Conservation (phyloP, 257 asterid genomes). For the Solanum etuberosum region DNA sequence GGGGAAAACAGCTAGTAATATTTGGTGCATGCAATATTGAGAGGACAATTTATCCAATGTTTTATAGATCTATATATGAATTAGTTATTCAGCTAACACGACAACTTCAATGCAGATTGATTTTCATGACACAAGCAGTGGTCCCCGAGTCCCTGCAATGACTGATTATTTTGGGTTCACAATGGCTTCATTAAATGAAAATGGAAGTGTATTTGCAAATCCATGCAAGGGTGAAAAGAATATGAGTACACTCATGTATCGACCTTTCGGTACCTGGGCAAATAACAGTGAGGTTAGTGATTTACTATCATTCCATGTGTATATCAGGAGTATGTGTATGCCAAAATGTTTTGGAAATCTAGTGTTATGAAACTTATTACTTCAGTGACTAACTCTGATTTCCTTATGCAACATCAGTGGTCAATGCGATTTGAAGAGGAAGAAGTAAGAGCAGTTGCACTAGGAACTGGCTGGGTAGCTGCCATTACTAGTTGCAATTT, state of each 20-base stretch:
- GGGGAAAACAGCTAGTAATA: neutral
- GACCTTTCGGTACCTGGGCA: constrained; percentile 94
- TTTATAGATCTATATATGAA: neutral
- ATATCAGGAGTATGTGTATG: neutral
- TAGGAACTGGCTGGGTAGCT: constrained; percentile 86
- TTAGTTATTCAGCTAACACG: constrained; percentile 1
- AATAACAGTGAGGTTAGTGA: constrained; percentile 78
- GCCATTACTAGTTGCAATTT: constrained; percentile 82
- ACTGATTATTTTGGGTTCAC: constrained; percentile 96
- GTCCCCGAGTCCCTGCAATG: constrained; percentile 96
- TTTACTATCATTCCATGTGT: neutral
- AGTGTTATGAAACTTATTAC: neutral
- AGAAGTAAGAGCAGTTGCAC: constrained; percentile 88
- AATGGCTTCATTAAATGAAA: constrained; percentile 83
- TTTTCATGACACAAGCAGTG: constrained; percentile 91
- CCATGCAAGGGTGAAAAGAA: constrained; percentile 96
- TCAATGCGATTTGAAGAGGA: constrained; percentile 97
- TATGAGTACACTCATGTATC: constrained; percentile 93
- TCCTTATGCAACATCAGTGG: constrained; percentile 56
- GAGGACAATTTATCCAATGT: neutral
- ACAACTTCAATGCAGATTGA: constrained; percentile 59
- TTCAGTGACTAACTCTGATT: constrained; percentile 9
- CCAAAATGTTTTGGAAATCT: neutral
- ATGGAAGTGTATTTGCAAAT: constrained; percentile 84
- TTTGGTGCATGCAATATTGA: neutral